Percentiles rank a stretch among this genome's conserved stretches.
Conservation (phyloP, 371 early-diverging fungal species). For the Mucor racemosus region DNA sequence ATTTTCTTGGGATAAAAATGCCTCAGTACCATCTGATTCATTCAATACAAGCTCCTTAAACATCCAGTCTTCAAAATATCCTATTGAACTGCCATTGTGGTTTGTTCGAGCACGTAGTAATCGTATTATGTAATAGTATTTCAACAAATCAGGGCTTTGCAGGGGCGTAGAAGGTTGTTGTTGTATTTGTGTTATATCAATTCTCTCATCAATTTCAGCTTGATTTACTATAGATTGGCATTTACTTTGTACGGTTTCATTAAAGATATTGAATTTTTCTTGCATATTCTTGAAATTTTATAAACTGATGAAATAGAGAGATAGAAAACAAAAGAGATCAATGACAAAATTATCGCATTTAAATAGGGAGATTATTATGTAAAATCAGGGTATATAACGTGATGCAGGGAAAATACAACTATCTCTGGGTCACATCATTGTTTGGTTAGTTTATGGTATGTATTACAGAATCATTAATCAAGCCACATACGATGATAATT, state of each 20-base stretch:
- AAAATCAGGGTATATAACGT: background rate
- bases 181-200: constrained; percentile 1
- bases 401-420: background rate
- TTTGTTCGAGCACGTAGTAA: background rate
- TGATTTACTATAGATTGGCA: background rate
- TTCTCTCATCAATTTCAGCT: constrained; percentile 7
- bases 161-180: background rate
- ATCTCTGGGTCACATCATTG: background rate
- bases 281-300: background rate
- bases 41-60: constrained; percentile 3
- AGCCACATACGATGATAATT: no score
- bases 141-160: constrained; percentile 10
- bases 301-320: background rate
- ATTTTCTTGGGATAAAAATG: background rate
- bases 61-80: background rate
- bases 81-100: background rate
- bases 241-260: background rate
- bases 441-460: background rate
- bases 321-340: background rate
- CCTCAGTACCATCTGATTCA: background rate
- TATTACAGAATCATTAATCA: no score
- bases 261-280: background rate
- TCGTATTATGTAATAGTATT: background rate
- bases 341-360: background rate
- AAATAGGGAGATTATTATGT: background rate